Evolutionary conservation across 768 basidiomycete species (phyloP).

Genomic region (Phaffia tasmanica): DNA sequence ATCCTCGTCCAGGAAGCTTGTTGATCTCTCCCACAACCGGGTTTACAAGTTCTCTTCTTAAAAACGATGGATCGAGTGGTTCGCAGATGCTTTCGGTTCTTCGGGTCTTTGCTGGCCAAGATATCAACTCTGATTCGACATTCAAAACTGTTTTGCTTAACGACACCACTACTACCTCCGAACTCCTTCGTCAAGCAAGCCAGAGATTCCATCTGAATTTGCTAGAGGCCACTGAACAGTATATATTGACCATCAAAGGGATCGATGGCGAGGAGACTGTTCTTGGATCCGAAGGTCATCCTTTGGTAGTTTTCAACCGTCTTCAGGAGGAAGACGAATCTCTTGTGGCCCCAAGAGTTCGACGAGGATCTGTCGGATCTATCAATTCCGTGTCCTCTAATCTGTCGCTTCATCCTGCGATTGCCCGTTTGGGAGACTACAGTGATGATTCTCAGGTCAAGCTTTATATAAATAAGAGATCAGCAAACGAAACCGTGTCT

Average conservation of each 20-base stretch:
- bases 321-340: slow-evolving; percentile 52
- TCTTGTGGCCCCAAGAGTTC: slow-evolving; percentile 44
- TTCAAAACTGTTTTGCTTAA: slow-evolving; percentile 97
- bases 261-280: slow-evolving; percentile 74
- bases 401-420: slow-evolving; percentile 87
- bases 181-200: slow-evolving; percentile 81
- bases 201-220: slow-evolving; percentile 72
- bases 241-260: slow-evolving; percentile 87
- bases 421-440: slow-evolving; percentile 83
- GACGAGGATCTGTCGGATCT: slow-evolving; percentile 82
- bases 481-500: slow-evolving; percentile 20
- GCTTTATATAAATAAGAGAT: slow-evolving; percentile 73
- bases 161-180: slow-evolving; percentile 65
- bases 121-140: slow-evolving; percentile 84
- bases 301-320: slow-evolving; percentile 78
- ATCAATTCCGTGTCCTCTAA: slow-evolving; percentile 89
- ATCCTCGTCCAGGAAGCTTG: slow-evolving; percentile 5
- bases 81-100: slow-evolving; percentile 69
- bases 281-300: slow-evolving; percentile 55
- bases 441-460: slow-evolving; percentile 95
- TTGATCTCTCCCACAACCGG: not conserved
- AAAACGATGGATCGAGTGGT: not conserved
- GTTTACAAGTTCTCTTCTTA: too few species aligned
- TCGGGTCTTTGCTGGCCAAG: slow-evolving; percentile 85
- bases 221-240: slow-evolving; percentile 45